phyloP scores from a whole-genome alignment of 163 green algal species.

The Volvox carteri region DNA sequence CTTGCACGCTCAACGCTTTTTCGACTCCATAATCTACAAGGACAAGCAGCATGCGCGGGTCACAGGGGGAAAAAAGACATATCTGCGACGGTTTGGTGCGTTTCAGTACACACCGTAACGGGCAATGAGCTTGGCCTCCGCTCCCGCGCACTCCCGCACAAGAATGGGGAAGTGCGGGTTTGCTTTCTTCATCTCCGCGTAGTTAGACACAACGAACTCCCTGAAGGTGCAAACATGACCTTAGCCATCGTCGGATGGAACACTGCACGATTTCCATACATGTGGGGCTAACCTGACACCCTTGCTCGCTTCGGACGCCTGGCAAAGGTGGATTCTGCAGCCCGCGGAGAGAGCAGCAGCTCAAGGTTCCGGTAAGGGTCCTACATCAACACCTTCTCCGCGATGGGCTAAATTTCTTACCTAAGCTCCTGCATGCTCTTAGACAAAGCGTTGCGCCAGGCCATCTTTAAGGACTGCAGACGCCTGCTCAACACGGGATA shows the following conservation, averaged over 20 bases:
- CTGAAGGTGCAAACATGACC: slow-evolving; percentile 61
- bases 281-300: slow-evolving; percentile 72
- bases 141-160: slow-evolving; percentile 77
- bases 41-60: neutral
- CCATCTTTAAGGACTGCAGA: slow-evolving; percentile 64
- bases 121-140: slow-evolving; percentile 80
- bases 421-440: slow-evolving; percentile 88
- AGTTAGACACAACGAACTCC: slow-evolving; percentile 85
- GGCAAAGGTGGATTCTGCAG: slow-evolving; percentile 85
- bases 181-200: slow-evolving; percentile 89
- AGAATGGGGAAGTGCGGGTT: slow-evolving; percentile 89
- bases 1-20: slow-evolving; percentile 78
- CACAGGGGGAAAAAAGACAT: neutral
- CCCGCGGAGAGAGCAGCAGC: neutral
- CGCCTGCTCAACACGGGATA: neutral
- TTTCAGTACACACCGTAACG: slow-evolving; percentile 69
- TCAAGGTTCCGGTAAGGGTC: neutral
- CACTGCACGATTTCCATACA: neutral
- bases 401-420: slow-evolving; percentile 55
- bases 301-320: slow-evolving; percentile 78
- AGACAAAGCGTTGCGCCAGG: slow-evolving; percentile 76
- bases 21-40: slow-evolving; percentile 83
- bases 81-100: neutral
- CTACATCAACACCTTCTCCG: neutral
- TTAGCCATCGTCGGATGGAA: slow-evolving; percentile 4